Percentiles rank a stretch among this genome's conserved stretches.
phyloP scores from a whole-genome alignment of 2,329 filamentous ascomycete genomes.

The Fusarium sp. region DNA sequence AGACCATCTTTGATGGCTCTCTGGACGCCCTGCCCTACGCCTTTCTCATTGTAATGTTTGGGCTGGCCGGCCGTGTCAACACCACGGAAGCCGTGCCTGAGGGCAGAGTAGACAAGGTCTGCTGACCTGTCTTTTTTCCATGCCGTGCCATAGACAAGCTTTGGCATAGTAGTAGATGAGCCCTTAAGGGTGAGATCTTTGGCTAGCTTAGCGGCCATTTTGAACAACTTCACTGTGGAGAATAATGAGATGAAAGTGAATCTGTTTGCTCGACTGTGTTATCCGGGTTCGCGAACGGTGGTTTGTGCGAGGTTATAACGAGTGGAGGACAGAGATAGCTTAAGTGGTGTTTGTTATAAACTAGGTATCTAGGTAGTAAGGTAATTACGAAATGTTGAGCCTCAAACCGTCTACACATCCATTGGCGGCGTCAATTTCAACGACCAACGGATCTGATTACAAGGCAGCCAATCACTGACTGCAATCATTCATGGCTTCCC shows the following conservation, averaged over 20 bases:
- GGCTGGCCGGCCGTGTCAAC: conserved; percentile 86
- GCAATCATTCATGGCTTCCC: not conserved
- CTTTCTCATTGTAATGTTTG: conserved; percentile 80
- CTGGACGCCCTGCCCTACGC: conserved; percentile 76
- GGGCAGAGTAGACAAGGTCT: conserved; percentile 75
- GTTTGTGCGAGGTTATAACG: not conserved
- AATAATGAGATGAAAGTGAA: not conserved
- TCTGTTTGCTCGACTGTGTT: not conserved
- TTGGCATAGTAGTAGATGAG: conserved; percentile 59
- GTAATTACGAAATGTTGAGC: conserved; percentile 18
- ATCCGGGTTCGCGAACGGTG: not conserved
- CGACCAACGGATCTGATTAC: conserved; percentile 5
- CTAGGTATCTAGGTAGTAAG: too few relatives aligned
- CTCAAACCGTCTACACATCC: conserved; percentile 22
- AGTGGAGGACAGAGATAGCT: conserved; percentile 6
- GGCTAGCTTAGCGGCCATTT: conserved; percentile 46
- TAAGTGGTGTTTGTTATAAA: not conserved
- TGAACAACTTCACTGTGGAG: not conserved
- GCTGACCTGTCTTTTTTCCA: conserved; percentile 82
- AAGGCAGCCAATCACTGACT: conserved; percentile 26
- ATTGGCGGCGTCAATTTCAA: conserved; percentile 17
- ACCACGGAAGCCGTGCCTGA: conserved; percentile 77
- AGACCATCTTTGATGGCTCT: conserved; percentile 70
- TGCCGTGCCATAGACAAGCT: conserved; percentile 82
- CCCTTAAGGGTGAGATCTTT: conserved; percentile 53